phyloP scores from a whole-genome alignment of 495 filamentous ascomycete genomes.

The Hypoxylon rickii region DNA sequence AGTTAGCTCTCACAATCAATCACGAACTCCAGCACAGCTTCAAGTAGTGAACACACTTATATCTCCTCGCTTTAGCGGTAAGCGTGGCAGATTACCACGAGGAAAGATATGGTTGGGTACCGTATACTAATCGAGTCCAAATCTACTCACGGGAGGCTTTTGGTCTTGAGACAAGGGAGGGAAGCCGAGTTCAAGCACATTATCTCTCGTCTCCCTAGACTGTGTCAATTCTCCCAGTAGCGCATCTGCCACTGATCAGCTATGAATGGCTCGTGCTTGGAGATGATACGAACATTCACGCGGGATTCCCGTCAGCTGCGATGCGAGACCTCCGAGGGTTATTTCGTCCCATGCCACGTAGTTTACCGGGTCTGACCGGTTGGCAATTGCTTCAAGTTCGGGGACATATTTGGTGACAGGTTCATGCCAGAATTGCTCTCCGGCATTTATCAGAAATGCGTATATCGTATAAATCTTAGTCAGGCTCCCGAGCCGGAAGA shows the following conservation, averaged over 20 bases:
- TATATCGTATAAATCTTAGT: conserved; percentile 57
- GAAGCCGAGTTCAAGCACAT: conserved; percentile 42
- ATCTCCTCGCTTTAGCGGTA: too few relatives aligned
- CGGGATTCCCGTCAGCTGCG: conserved; percentile 57
- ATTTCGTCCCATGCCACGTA: conserved; percentile 58
- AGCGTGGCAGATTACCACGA: too few relatives aligned
- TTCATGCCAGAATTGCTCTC: conserved; percentile 44
- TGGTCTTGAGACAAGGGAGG: conserved; percentile 48
- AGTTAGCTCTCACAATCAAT: background rate
- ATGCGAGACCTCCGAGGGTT: conserved; percentile 59
- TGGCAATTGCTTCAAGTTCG: conserved; percentile 50
- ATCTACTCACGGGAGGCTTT: conserved; percentile 41
- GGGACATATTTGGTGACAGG: conserved; percentile 59
- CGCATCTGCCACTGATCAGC: conserved; percentile 41
- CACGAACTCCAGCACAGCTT: background rate
- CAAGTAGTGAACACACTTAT: background rate
- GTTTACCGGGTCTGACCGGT: conserved; percentile 37
- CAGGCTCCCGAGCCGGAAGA: conserved; percentile 56
- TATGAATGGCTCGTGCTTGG: background rate
- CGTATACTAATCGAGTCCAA: background rate
- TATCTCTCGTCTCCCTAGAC: conserved; percentile 37
- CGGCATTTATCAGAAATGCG: conserved; percentile 46
- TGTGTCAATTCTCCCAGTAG: conserved; percentile 48
- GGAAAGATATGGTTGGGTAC: background rate
- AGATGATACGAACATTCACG: conserved; percentile 43